A percentile compares a stretch with the other conserved stretches of the same genome.
Conservation (phyloP, 2,329 filamentous ascomycete species). For the Ceratocystiopsis sp. region DNA sequence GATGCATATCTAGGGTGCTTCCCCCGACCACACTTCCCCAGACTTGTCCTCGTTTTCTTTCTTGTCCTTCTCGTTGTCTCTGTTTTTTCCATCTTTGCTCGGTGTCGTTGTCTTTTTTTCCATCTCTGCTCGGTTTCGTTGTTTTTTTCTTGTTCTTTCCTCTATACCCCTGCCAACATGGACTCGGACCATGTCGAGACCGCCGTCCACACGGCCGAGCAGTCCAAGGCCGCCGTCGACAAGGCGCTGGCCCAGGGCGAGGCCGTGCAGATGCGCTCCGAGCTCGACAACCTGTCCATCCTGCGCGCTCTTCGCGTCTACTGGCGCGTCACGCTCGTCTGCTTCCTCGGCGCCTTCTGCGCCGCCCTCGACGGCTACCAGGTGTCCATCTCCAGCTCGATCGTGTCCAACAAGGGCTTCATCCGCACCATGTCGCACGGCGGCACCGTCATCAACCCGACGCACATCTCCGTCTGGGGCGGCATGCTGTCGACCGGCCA, state of each 20-base stretch:
- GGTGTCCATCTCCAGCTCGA: not conserved
- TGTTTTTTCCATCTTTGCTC: no score
- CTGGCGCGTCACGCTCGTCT: not conserved
- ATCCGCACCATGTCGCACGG: not conserved
- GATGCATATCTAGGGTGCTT: no score
- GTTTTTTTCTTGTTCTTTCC: no score
- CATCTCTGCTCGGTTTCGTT: no score
- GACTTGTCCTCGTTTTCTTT: no score
- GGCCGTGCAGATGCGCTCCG: constrained; percentile 1
- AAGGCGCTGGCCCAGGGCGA: constrained; percentile 1
- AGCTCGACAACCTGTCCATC: not conserved
- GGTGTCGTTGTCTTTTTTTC: no score
- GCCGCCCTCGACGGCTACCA: constrained; percentile 1
- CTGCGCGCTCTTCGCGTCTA: not conserved
- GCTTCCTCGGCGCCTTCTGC: not conserved
- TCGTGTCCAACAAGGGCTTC: constrained; percentile 1
- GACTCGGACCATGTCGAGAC: not conserved
- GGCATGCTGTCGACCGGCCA: constrained; percentile 2
- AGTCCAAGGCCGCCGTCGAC: not conserved
- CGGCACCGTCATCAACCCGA: not conserved
- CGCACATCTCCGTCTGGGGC: not conserved
- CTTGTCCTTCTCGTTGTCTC: no score
- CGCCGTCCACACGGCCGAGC: not conserved
- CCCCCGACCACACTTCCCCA: no score
- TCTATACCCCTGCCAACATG: no score